Conservation (phyloP, 2,329 filamentous ascomycete species). For the Phaeosphaeria sp. region DNA sequence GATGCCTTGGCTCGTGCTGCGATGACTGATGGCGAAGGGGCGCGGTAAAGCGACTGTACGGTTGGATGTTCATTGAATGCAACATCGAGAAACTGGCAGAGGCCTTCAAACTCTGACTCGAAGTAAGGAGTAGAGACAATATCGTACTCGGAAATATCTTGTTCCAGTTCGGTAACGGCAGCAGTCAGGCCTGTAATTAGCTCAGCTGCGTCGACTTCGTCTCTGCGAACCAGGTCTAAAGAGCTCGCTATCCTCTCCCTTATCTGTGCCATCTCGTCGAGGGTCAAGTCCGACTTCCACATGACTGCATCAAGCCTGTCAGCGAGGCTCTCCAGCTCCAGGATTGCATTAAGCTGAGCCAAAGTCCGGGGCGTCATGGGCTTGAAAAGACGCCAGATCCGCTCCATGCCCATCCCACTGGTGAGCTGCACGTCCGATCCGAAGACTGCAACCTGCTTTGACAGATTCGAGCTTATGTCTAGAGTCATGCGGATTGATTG, state of each 20-base stretch:
- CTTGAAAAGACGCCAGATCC: slow-evolving; percentile 75
- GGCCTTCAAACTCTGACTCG: slow-evolving; percentile 45
- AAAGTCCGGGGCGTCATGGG: slow-evolving; percentile 60
- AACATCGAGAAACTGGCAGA: slow-evolving; percentile 47
- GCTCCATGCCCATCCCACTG: slow-evolving; percentile 81
- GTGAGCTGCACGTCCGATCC: slow-evolving; percentile 72
- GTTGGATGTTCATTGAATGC: slow-evolving; percentile 16
- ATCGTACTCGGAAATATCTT: slow-evolving; percentile 35
- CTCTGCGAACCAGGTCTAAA: slow-evolving; percentile 36
- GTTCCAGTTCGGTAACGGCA: slow-evolving; percentile 41
- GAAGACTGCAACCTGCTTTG: slow-evolving; percentile 56
- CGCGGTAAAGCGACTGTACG: slow-evolving; percentile 5
- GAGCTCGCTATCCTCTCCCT: slow-evolving; percentile 43
- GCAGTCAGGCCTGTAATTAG: slow-evolving; percentile 35
- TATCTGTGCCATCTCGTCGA: slow-evolving; percentile 46
- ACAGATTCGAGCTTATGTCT: slow-evolving; percentile 32
- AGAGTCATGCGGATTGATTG: slow-evolving; percentile 23
- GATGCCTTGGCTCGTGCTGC: slow-evolving; percentile 34
- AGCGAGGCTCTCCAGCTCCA: slow-evolving; percentile 54
- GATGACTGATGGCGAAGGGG: slow-evolving; percentile 17
- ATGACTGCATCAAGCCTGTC: slow-evolving; percentile 53
- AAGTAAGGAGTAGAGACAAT: slow-evolving; percentile 40
- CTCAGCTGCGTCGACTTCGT: slow-evolving; percentile 37
- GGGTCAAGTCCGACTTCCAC: slow-evolving; percentile 41
- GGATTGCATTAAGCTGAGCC: slow-evolving; percentile 46